These are phyloP conservation scores for Aspergillus sp. DNA, from an alignment of 2,329 filamentous ascomycete species.

Conservation along the genomic window DNA sequence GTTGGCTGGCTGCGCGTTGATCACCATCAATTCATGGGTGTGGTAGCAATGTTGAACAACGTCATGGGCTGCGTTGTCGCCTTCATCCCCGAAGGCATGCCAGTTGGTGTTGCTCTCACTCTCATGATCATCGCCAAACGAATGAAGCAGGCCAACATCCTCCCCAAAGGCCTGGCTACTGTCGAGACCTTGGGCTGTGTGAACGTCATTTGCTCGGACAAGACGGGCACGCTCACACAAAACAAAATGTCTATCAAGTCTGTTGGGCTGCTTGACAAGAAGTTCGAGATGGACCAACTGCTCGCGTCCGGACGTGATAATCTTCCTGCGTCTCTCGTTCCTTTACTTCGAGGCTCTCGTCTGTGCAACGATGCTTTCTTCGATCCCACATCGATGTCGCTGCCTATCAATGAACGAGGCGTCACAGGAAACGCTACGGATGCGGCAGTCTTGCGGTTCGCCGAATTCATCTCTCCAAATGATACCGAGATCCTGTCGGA, in stretches of 20 bases:
- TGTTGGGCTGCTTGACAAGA: slow-evolving; percentile 25
- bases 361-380: slow-evolving; percentile 77
- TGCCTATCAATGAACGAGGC: slow-evolving; percentile 61
- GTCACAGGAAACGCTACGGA: slow-evolving; percentile 78
- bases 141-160: slow-evolving; percentile 72
- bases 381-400: slow-evolving; percentile 61
- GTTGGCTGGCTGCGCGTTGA: slow-evolving; percentile 65
- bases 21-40: slow-evolving; percentile 69
- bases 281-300: slow-evolving; percentile 20
- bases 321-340: slow-evolving; percentile 47
- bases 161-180: slow-evolving; percentile 77
- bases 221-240: slow-evolving; percentile 63
- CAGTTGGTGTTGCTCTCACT: slow-evolving; percentile 67
- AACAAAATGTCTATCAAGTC: slow-evolving; percentile 67
- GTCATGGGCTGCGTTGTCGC: slow-evolving; percentile 73
- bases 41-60: slow-evolving; percentile 68
- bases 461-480: slow-evolving; percentile 62
- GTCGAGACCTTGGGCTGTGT: slow-evolving; percentile 75
- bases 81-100: slow-evolving; percentile 75
- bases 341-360: slow-evolving; percentile 62
- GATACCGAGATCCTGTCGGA: slow-evolving; percentile 53
- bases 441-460: slow-evolving; percentile 69
- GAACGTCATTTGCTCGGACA: slow-evolving; percentile 74
- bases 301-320: slow-evolving; percentile 10
- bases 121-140: slow-evolving; percentile 74